Evolutionary conservation across 2,329 filamentous ascomycete genomes (phyloP).

Genomic region (Lecanicillium sp.): DNA sequence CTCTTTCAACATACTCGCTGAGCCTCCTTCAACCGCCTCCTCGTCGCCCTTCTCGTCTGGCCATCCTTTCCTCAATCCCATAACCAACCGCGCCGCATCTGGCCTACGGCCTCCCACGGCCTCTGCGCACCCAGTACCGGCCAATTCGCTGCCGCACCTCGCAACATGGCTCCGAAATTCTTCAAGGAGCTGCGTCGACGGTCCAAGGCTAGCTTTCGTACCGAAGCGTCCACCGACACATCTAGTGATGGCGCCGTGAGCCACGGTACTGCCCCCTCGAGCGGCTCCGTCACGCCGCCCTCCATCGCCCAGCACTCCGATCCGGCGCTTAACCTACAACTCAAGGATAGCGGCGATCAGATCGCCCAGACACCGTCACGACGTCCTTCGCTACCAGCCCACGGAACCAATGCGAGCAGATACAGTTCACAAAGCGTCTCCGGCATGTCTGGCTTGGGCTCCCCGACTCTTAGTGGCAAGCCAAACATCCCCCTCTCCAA

Average conservation of each 20-base stretch:
- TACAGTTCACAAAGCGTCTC: conserved; percentile 47
- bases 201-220: conserved; percentile 68
- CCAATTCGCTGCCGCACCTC: background rate
- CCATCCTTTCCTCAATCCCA: background rate
- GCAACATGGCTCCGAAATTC: conserved; percentile 56
- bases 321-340: conserved; percentile 56
- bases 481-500: conserved; percentile 61
- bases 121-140: background rate
- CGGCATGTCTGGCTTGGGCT: conserved; percentile 56
- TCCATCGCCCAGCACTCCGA: conserved; percentile 63
- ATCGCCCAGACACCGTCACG: conserved; percentile 22
- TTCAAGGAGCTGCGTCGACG: conserved; percentile 68
- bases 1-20: background rate
- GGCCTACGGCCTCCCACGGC: background rate
- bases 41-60: background rate
- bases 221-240: conserved; percentile 55
- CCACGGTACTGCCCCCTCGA: conserved; percentile 56
- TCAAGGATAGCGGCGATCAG: conserved; percentile 37
- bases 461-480: conserved; percentile 48
- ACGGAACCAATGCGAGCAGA: conserved; percentile 43
- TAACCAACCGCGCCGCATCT: background rate
- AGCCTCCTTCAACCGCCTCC: conserved; percentile 4
- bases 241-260: conserved; percentile 53
- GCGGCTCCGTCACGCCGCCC: conserved; percentile 68
- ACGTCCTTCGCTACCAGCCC: conserved; percentile 34